Percentiles rank a stretch among this genome's conserved stretches.
Evolutionary conservation across 768 basidiomycete genomes (phyloP).

Genomic region (Lepiota venenata): DNA sequence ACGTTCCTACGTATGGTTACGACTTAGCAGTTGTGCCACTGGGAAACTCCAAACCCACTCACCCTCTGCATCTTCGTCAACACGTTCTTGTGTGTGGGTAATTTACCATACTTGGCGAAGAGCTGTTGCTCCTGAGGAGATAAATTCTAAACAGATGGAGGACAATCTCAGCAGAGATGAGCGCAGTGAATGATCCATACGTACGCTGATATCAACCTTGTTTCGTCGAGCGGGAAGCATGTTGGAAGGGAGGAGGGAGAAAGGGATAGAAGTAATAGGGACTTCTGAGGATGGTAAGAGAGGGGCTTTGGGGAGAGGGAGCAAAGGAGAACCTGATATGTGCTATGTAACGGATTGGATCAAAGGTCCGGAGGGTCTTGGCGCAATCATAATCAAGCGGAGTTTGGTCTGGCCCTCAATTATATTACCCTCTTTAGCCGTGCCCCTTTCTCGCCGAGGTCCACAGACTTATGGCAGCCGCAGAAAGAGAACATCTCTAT

Average conservation of each 20-base stretch:
- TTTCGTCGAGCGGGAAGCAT: slow-evolving; percentile 83
- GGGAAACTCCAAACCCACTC: slow-evolving; percentile 17
- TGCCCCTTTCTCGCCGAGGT: slow-evolving; percentile 8
- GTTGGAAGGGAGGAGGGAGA: slow-evolving; percentile 18
- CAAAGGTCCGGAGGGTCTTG: slow-evolving; percentile 6
- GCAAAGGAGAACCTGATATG: neutral
- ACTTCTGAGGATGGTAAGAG: slow-evolving; percentile 17
- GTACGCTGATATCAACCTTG: slow-evolving; percentile 92
- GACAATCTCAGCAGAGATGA: slow-evolving; percentile 12
- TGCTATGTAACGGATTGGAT: slow-evolving; percentile 11
- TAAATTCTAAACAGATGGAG: slow-evolving; percentile 52
- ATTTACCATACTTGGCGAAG: slow-evolving; percentile 91
- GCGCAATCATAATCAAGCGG: slow-evolving; percentile 10
- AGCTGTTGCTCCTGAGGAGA: slow-evolving; percentile 90
- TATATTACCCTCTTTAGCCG: slow-evolving; percentile 6
- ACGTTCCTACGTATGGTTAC: slow-evolving; percentile 65
- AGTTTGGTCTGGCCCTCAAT: slow-evolving; percentile 12
- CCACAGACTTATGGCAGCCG: neutral
- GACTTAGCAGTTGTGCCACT: slow-evolving; percentile 12
- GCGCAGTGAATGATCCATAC: slow-evolving; percentile 23
- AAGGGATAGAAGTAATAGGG: slow-evolving; percentile 22
- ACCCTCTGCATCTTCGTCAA: slow-evolving; percentile 97
- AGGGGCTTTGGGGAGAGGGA: slow-evolving; percentile 3
- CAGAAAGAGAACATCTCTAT: neutral
- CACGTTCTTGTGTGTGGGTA: slow-evolving; percentile 91